phyloP scores from a whole-genome alignment of 139 green algal species.

The Chlorella vulgaris region DNA sequence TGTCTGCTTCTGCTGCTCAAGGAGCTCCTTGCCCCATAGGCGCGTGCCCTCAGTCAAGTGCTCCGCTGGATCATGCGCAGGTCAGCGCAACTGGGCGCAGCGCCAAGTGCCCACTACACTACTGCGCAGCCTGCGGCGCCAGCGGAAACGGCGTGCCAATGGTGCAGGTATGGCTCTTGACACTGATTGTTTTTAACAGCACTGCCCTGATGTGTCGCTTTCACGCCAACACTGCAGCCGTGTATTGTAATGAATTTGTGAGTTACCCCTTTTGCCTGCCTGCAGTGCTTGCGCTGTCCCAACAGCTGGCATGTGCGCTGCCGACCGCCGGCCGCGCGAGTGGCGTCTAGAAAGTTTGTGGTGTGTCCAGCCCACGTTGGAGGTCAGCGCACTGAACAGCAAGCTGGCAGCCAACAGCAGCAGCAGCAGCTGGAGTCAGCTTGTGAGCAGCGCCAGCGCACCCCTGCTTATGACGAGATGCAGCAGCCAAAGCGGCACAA shows the following conservation, averaged over 20 bases:
- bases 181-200: not conserved
- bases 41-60: too few relatives aligned
- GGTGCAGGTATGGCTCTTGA: slow-evolving; percentile 17
- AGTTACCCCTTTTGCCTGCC: not conserved
- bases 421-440: not conserved
- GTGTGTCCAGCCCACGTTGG: slow-evolving; percentile 30
- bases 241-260: too few relatives aligned
- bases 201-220: too few relatives aligned
- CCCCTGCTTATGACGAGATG: not conserved
- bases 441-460: not conserved
- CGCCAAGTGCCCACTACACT: slow-evolving; percentile 52
- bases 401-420: too few relatives aligned
- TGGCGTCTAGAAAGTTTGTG: slow-evolving; percentile 40
- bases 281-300: slow-evolving; percentile 49
- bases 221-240: too few relatives aligned
- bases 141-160: slow-evolving; percentile 47
- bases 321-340: not conserved
- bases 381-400: not conserved
- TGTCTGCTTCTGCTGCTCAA: too few relatives aligned
- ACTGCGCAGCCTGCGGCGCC: slow-evolving; percentile 46
- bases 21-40: too few relatives aligned
- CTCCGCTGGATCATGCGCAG: too few relatives aligned
- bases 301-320: slow-evolving; percentile 48
- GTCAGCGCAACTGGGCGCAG: not conserved
- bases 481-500: not conserved